phyloP scores from a whole-genome alignment of 805 yeast genomes.

The Spathaspora arborariae region DNA sequence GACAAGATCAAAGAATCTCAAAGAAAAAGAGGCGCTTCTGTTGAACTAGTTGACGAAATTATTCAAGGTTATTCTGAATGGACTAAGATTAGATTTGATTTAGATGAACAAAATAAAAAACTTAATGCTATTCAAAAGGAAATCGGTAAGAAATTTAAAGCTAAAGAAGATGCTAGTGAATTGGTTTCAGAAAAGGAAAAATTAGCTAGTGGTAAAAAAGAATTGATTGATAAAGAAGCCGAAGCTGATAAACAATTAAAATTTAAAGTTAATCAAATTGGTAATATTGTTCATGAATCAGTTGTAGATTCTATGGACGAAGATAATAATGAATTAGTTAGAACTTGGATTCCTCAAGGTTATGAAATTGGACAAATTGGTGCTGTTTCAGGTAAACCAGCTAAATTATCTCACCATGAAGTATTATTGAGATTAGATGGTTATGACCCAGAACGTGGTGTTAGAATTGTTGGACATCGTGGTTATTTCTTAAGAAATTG shows the following conservation, averaged over 20 bases:
- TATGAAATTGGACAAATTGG: constrained; percentile 53
- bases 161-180: constrained; percentile 90
- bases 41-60: constrained; percentile 94
- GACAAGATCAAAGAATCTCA: constrained; percentile 84
- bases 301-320: constrained; percentile 87
- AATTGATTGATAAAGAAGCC: constrained; percentile 63
- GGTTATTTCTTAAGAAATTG: constrained; percentile 93
- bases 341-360: constrained; percentile 83
- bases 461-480: constrained; percentile 95
- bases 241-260: constrained; percentile 73
- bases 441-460: constrained; percentile 98
- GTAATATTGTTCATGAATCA: constrained; percentile 90
- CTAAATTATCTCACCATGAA: constrained; percentile 90
- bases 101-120: constrained; percentile 86
- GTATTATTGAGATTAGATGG: constrained; percentile 92
- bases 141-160: constrained; percentile 88
- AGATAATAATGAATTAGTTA: constrained; percentile 83
- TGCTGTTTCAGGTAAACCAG: constrained; percentile 77
- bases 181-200: constrained; percentile 78
- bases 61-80: constrained; percentile 87
- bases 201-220: constrained; percentile 66
- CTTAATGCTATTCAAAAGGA: constrained; percentile 89
- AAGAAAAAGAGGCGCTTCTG: constrained; percentile 89
- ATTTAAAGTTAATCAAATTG: constrained; percentile 81
- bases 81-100: constrained; percentile 77